These are phyloP conservation scores for Inga oerstediana DNA, from an alignment of 306 rosid genomes.

Conservation along the genomic window DNA sequence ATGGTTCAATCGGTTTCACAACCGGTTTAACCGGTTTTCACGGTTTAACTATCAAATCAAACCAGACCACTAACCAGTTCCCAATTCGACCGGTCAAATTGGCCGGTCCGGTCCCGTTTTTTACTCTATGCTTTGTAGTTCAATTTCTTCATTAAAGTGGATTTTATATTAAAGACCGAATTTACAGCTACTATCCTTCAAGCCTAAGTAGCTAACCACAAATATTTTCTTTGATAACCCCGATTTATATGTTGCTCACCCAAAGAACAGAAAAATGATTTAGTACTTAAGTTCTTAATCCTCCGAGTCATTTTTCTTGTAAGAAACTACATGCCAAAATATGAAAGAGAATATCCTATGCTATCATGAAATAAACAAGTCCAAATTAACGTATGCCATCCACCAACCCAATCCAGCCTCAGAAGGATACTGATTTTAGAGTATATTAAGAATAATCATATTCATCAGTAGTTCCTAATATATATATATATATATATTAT, in stretches of 20 bases:
- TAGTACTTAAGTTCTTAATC: neutral
- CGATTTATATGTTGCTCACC: constrained; percentile 8
- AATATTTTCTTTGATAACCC: neutral
- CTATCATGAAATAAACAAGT: neutral
- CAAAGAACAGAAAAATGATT: neutral
- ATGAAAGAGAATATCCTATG: constrained; percentile 2
- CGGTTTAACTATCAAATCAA: too few species aligned
- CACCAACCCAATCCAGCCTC: constrained; percentile 18
- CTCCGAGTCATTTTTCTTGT: neutral
- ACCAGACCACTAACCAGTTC: too few species aligned
- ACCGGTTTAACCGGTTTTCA: too few species aligned
- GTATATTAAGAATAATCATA: constrained; percentile 20
- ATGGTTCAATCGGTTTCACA: too few species aligned
- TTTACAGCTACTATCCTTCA: neutral
- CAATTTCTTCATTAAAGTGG: too few species aligned
- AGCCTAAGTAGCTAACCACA: neutral
- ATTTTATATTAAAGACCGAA: too few species aligned
- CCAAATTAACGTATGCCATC: constrained; percentile 20
- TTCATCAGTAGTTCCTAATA: constrained; percentile 18
- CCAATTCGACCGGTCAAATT: too few species aligned
- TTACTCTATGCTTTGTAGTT: too few species aligned
- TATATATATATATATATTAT: neutral
- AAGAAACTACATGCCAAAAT: neutral
- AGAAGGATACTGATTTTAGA: constrained; percentile 12
- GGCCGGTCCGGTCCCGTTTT: too few species aligned